Percentiles rank a stretch among this genome's conserved stretches.
Conservation (phyloP, 2,329 filamentous ascomycete genomes). For the Camptophora hylomeconis region DNA sequence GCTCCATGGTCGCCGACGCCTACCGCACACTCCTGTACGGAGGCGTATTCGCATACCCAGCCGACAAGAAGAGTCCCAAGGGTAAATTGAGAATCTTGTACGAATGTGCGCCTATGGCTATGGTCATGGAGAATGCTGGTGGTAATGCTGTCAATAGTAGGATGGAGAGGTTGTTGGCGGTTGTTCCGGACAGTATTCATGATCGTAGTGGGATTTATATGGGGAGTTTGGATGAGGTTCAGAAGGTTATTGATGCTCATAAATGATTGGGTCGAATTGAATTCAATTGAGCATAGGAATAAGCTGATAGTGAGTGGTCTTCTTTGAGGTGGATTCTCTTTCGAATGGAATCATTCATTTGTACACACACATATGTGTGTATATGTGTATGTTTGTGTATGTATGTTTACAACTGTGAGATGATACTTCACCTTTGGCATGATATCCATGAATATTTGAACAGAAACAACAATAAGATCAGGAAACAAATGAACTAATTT, state of each 20-base stretch:
- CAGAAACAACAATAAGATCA: no score
- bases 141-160: slow-evolving; percentile 84
- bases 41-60: slow-evolving; percentile 93
- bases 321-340: background rate
- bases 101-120: slow-evolving; percentile 97
- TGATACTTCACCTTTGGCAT: no score
- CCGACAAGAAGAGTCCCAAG: slow-evolving; percentile 96
- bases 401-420: no score
- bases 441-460: no score
- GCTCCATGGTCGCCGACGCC: slow-evolving; percentile 91
- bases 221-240: slow-evolving; percentile 86
- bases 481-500: no score
- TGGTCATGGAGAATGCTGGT: slow-evolving; percentile 97
- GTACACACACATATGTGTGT: no score
- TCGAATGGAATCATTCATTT: no score
- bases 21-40: slow-evolving; percentile 93
- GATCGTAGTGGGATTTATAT: slow-evolving; percentile 93
- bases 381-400: no score
- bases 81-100: slow-evolving; percentile 95
- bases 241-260: slow-evolving; percentile 83
- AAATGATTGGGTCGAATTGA: slow-evolving; percentile 26
- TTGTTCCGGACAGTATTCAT: slow-evolving; percentile 85
- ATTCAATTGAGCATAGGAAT: background rate
- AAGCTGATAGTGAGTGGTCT: background rate
- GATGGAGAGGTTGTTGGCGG: slow-evolving; percentile 80